Conservation (phyloP, 208 protist species). For the Porcisia hertigi region DNA sequence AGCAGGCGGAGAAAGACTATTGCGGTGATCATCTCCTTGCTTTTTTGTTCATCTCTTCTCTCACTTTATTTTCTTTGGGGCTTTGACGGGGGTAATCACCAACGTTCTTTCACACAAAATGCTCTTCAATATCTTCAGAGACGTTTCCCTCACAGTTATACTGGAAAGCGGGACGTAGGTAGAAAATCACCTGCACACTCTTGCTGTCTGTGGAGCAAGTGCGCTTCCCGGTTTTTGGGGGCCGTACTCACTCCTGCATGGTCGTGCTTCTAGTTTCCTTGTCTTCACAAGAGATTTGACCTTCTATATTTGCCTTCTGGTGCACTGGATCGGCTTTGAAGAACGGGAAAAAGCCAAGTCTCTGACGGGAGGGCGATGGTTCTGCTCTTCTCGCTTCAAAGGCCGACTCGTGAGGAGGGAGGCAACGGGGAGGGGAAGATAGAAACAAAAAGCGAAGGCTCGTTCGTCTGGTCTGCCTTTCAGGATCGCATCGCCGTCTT, state of each 20-base stretch:
- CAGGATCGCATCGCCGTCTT: conserved; percentile 32
- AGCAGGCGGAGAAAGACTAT: not conserved
- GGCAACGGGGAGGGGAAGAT: not conserved
- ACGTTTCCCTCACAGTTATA: not conserved
- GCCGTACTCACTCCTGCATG: not conserved
- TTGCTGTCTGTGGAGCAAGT: not conserved
- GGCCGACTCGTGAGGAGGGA: not conserved
- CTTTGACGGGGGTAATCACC: not conserved
- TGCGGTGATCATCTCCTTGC: not conserved
- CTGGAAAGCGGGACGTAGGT: too few species aligned
- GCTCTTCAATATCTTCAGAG: not conserved
- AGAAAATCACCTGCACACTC: not conserved
- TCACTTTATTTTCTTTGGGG: not conserved
- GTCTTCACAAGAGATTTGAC: too few species aligned
- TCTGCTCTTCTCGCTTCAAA: conserved; percentile 14
- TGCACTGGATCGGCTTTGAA: not conserved
- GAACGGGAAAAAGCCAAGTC: too few species aligned
- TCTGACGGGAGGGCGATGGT: conserved; percentile 6
- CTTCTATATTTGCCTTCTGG: not conserved
- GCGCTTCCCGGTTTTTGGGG: not conserved
- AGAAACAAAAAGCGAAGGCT: conserved; percentile 13
- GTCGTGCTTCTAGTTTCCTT: not conserved
- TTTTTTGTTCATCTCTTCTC: not conserved
- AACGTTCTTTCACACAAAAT: not conserved
- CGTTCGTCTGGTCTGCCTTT: conserved; percentile 31